These are phyloP conservation scores for Suillus sp. DNA, from an alignment of 768 basidiomycete genomes.

Conservation along the genomic window DNA sequence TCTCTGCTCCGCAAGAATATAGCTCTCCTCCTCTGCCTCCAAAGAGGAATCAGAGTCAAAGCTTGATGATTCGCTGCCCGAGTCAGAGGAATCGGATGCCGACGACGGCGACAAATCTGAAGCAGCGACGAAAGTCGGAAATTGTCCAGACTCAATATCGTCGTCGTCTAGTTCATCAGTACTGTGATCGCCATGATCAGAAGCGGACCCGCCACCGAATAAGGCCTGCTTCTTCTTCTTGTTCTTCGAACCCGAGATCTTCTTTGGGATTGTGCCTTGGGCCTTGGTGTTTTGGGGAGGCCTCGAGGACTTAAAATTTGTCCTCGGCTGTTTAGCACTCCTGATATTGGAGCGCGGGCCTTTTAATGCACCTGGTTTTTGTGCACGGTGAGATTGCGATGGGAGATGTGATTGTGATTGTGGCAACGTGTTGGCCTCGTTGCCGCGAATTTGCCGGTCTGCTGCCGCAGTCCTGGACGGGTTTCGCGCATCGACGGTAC, in stretches of 20 bases:
- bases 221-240: conserved; percentile 19
- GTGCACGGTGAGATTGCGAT: conserved; percentile 24
- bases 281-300: conserved; percentile 40
- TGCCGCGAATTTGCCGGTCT: conserved; percentile 29
- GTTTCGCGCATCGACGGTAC: conserved; percentile 37
- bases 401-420: conserved; percentile 39
- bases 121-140: conserved; percentile 73
- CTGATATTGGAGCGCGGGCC: conserved; percentile 25
- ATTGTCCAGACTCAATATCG: conserved; percentile 40
- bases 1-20: conserved; percentile 50
- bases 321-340: conserved; percentile 24
- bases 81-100: conserved; percentile 48
- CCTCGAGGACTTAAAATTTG: conserved; percentile 37
- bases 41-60: conserved; percentile 59
- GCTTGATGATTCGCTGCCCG: conserved; percentile 35
- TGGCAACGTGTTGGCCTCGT: conserved; percentile 38
- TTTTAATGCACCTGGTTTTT: conserved; percentile 27
- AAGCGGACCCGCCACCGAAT: conserved; percentile 24
- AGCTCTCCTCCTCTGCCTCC: conserved; percentile 63
- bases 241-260: conserved; percentile 21
- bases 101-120: conserved; percentile 55
- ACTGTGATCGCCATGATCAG: conserved; percentile 36
- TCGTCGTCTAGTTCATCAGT: conserved; percentile 33
- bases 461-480: conserved; percentile 18
- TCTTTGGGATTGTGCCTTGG: conserved; percentile 38